Base-by-base conservation (phyloP, 768 basidiomycete species). In the Cantharellus anzutake region DNA sequence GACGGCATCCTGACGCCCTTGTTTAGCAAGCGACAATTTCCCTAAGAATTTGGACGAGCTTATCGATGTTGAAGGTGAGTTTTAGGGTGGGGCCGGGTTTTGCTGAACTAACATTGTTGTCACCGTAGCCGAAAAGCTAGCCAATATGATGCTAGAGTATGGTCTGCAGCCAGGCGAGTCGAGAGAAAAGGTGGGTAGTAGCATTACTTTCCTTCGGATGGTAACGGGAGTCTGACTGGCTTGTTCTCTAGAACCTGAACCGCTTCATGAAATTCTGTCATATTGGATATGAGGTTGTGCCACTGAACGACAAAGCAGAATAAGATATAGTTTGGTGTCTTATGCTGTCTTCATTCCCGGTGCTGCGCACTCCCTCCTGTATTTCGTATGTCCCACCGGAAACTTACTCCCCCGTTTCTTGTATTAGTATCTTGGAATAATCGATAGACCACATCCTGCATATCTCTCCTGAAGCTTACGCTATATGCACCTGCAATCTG, bases 181-280 rank as follows among this genome's bases (percentile, higher is more conserved):
- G 11, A 55, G 52, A 55, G 52, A 55, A 55, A 37, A 55, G 44
- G 44, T 48, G 11, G 44, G 44, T 48, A 11, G 11, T 48, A 11
- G 44, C 44, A 11, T 11, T 29, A 1, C 44, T 11, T 48, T 48
- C 11, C 11, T 11, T 48, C 29, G 44, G 29, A 48, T 48, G 29
- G 11, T 48, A 29, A 48, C 44, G 11, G 44, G 44, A 11, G 44
- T 29, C 20, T 29, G 20, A 29, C 11, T 48, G 44, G 11, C 11
- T 48, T 11, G 69, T 73, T 53, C 75, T 76, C 41, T 66, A 67
- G n/a, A 80, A 80, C 62, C 66, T 80, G 60, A 82, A 81, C 63
- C 66, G 68, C 39, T 73, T 82, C 66, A 76, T 81, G 72, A 76
- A 75, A 58, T 77, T 78, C 66, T 76, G 74, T 60, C 79, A 79